Base-by-base conservation (phyloP, 2,329 filamentous ascomycete species). In the Fusarium redolens region DNA sequence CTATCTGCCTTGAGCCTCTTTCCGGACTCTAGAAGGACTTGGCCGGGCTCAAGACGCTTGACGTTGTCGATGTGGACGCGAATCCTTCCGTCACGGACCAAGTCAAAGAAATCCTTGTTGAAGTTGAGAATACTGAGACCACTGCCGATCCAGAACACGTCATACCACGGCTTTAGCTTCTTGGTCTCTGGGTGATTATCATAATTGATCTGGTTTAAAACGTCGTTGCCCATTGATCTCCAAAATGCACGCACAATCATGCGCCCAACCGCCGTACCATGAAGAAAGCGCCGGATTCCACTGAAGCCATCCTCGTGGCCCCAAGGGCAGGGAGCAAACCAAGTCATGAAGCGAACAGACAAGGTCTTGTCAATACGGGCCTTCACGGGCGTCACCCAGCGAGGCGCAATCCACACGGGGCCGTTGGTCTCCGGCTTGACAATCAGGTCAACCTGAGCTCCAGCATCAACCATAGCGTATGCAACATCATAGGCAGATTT, bases 401-500 rank as follows among this genome's bases (percentile, higher is more conserved):
- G 54, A 4, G 61, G 64, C 1, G 50, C 55, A n/a, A 67, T 58
- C 64, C 64, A 68, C 15, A 59, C 61, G 14, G 65, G 61, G 3
- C 60, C 64, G 2, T 65, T 54, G 1, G 50, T 37, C 25, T 56
- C 43, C 2, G 28, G 33, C 7, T 43, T 55, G 14, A 55, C 18
- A 17, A 56, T 50, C 25, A 56, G 30, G 15, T 65, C 61, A 5
- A 67, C 60, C 8, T 51, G n/a, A 2, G 87, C 50, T 13, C 60
- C 63, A 1, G 54, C 20, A 12, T 45, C 44, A 85, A 7, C 86
- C 80, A 77, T 91, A 78, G 81, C 81, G 90, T 3, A 84, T 81
- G 1, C 89, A 14, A 85, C 84, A 74, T 91, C 90, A 77, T 84
- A 89, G 1, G 88, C 88, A 9, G 86, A 88, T 76, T 91, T 92